Evolutionary conservation across 805 yeast species (phyloP).

Genomic region (Scheffersomyces lignosus): DNA sequence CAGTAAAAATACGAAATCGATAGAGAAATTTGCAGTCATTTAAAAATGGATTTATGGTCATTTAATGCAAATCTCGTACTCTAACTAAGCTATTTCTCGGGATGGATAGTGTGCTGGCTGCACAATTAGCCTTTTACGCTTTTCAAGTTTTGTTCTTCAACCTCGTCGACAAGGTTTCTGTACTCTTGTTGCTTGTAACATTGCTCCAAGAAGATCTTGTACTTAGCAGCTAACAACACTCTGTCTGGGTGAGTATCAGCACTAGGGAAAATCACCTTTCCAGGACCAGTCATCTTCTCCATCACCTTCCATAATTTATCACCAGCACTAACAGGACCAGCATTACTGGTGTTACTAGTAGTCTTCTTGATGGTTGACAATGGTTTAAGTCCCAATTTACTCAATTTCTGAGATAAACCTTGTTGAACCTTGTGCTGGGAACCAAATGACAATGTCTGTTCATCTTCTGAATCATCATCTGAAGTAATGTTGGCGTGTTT

Average conservation of each 20-base stretch:
- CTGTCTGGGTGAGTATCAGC: constrained; percentile 61
- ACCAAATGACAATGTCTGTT: constrained; percentile 57
- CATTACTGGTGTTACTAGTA: constrained; percentile 4
- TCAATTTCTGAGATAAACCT: constrained; percentile 47
- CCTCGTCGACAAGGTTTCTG: constrained; percentile 63
- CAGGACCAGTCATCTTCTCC: constrained; percentile 82
- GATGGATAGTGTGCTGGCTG: too few relatives aligned
- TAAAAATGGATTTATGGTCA: too few relatives aligned
- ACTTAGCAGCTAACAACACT: constrained; percentile 72
- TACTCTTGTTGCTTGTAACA: constrained; percentile 78
- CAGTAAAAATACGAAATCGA: too few relatives aligned
- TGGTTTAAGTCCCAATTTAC: constrained; percentile 37
- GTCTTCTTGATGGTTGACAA: constrained; percentile 31
- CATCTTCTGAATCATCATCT: constrained; percentile 48
- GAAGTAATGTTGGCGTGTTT: neutral
- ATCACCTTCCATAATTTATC: constrained; percentile 82
- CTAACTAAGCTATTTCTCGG: too few relatives aligned
- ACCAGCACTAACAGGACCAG: constrained; percentile 39
- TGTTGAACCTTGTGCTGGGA: constrained; percentile 56
- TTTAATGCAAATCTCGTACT: too few relatives aligned
- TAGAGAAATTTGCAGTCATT: too few relatives aligned
- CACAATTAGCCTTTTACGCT: too few relatives aligned
- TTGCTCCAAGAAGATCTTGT: constrained; percentile 84
- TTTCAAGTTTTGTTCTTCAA: constrained; percentile 24
- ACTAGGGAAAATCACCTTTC: constrained; percentile 73